phyloP scores from a whole-genome alignment of 345 rosid genomes.

The Jatropha curcas region DNA sequence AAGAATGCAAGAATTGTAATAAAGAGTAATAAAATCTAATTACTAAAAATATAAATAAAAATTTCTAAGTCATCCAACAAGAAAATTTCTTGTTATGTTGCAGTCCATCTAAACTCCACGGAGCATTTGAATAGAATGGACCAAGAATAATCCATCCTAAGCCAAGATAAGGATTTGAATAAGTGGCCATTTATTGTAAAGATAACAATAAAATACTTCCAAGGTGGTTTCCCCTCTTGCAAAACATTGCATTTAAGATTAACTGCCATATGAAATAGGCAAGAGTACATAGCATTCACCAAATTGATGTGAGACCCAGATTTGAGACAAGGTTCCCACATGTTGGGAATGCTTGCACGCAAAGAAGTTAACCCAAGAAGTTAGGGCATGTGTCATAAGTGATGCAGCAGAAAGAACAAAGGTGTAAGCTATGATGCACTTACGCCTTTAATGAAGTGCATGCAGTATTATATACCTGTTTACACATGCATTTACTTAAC shows the following conservation, averaged over 20 bases:
- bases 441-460: too few relatives aligned
- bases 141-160: not conserved
- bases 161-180: not conserved
- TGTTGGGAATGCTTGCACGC: not conserved
- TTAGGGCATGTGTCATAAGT: not conserved
- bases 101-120: not conserved
- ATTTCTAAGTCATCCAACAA: too few relatives aligned
- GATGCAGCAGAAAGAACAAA: not conserved
- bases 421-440: too few relatives aligned
- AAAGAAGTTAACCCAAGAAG: not conserved
- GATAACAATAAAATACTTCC: not conserved
- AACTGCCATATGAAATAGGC: not conserved
- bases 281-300: too few relatives aligned
- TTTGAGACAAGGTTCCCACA: not conserved
- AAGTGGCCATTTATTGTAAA: not conserved
- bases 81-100: not conserved
- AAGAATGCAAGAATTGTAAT: not conserved
- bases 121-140: not conserved
- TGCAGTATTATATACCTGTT: too few relatives aligned
- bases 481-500: too few relatives aligned
- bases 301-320: too few relatives aligned
- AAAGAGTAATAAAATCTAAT: not conserved
- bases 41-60: not conserved
- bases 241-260: not conserved
- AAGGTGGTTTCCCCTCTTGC: not conserved